Percentiles rank a stretch among this genome's conserved stretches.
Conservation (phyloP, 148 eudicot genomes). For the Camellia granthamiana region DNA sequence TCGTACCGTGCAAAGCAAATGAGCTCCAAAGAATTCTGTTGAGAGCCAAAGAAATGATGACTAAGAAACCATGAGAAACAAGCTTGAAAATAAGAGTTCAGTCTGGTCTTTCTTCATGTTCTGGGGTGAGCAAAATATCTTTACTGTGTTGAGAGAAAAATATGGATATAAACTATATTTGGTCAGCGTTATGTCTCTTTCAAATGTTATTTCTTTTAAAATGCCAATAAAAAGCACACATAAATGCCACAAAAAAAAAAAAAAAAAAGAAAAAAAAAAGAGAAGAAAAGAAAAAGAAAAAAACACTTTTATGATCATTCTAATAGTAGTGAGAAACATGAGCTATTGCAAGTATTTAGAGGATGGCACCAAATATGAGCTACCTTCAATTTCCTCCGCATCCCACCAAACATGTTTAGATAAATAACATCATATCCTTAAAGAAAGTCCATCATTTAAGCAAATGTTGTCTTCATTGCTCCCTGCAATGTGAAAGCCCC, state of each 20-base stretch:
- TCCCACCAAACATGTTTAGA: neutral
- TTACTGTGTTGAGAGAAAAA: neutral
- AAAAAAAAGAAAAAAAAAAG: too few species aligned
- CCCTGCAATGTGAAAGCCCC: too few species aligned
- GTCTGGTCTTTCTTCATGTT: neutral
- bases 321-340: neutral
- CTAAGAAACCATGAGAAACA: neutral
- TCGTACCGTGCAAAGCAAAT: constrained; percentile 27
- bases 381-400: neutral
- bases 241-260: too few species aligned
- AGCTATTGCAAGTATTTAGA: neutral
- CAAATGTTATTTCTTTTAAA: neutral
- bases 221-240: too few species aligned
- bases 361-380: neutral
- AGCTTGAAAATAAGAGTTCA: neutral
- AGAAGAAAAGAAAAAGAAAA: too few species aligned
- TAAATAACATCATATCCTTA: neutral
- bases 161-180: neutral
- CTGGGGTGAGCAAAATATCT: neutral
- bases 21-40: constrained; percentile 22
- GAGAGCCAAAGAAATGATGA: neutral
- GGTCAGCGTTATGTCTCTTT: neutral
- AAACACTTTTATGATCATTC: neutral
- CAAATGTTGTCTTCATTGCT: too few species aligned
- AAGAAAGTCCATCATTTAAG: too few species aligned